phyloP scores from a whole-genome alignment of 352 stramenopile genomes.

The Globisporangium viniferum region DNA sequence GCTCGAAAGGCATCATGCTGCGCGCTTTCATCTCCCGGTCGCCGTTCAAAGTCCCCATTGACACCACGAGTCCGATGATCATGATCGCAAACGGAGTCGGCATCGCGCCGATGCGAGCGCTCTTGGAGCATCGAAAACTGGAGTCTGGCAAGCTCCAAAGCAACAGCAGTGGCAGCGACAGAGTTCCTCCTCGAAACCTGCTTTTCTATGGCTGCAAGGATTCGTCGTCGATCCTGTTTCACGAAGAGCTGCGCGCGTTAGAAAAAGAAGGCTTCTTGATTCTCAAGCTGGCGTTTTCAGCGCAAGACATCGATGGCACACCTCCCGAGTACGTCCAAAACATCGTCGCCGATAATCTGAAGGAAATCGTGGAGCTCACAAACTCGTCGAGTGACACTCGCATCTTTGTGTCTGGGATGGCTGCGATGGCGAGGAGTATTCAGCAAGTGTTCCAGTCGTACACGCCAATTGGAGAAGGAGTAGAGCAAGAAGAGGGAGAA shows the following conservation, averaged over 20 bases:
- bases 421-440: constrained; percentile 10
- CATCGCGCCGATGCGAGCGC: constrained; percentile 78
- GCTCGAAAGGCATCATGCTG: constrained; percentile 65
- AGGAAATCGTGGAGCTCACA: constrained; percentile 8
- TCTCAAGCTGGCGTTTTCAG: constrained; percentile 27
- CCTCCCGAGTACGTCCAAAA: constrained; percentile 25
- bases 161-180: neutral
- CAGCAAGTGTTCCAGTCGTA: constrained; percentile 1
- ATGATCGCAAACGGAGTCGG: constrained; percentile 91
- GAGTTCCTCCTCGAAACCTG: constrained; percentile 20
- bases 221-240: constrained; percentile 31
- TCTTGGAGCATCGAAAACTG: constrained; percentile 33
- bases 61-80: constrained; percentile 82
- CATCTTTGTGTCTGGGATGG: constrained; percentile 15
- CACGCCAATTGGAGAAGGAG: neutral
- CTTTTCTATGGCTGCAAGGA: constrained; percentile 31
- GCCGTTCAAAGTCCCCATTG: constrained; percentile 84
- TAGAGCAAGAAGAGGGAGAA: neutral
- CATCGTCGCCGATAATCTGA: constrained; percentile 18
- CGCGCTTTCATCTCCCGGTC: constrained; percentile 87
- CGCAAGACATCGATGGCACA: constrained; percentile 1
- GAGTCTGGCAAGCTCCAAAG: constrained; percentile 3
- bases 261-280: constrained; percentile 27
- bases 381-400: neutral
- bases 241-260: constrained; percentile 29